Conservation (phyloP, 2,329 filamentous ascomycete species). For the Fusarium napiforme region DNA sequence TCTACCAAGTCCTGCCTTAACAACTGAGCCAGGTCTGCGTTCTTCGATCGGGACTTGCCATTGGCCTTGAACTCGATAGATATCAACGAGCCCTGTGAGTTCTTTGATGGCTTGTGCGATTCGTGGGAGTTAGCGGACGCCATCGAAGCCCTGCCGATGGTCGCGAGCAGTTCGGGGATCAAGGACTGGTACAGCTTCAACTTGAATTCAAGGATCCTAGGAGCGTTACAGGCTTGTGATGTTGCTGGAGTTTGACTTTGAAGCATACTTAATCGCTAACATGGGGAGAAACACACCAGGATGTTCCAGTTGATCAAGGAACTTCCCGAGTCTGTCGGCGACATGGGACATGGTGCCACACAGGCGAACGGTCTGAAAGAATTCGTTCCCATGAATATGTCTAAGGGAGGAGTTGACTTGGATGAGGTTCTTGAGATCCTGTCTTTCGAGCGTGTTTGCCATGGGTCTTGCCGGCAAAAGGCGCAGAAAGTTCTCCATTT, state of each 20-base stretch:
- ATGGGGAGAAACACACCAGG: rapidly evolving
- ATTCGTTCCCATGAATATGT: not conserved
- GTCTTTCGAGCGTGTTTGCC: not conserved
- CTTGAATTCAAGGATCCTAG: not conserved
- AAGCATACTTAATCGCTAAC: not conserved
- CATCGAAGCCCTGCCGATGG: not conserved
- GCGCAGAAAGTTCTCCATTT: too few species aligned
- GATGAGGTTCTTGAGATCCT: not conserved
- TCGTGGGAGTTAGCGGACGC: not conserved
- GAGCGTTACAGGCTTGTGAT: not conserved
- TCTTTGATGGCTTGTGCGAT: not conserved
- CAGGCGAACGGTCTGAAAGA: not conserved
- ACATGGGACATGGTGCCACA: not conserved
- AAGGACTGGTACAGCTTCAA: not conserved
- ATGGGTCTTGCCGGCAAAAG: not conserved
- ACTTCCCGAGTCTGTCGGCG: not conserved
- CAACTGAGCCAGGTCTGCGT: not conserved
- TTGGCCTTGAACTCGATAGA: not conserved
- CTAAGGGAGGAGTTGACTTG: not conserved
- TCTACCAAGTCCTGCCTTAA: not conserved
- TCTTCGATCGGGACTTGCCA: rapidly evolving
- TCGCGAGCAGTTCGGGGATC: not conserved
- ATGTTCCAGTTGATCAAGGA: not conserved
- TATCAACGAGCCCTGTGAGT: not conserved
- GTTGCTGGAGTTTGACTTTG: not conserved